Conservation (phyloP, 2,329 filamentous ascomycete species). For the Cladosporium sphaerospermum region DNA sequence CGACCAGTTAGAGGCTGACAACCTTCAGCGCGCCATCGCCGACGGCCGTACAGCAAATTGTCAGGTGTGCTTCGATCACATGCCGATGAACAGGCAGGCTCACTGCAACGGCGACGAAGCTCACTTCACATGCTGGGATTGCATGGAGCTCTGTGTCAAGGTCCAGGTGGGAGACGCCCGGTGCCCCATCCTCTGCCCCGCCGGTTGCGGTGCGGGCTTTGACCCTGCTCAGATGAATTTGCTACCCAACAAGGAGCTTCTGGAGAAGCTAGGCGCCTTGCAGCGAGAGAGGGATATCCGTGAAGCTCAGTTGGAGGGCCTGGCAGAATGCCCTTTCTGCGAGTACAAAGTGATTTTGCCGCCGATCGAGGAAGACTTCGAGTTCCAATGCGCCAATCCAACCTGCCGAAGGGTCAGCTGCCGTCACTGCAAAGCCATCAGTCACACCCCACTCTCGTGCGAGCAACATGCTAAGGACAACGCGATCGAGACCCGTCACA, state of each 20-base stretch:
- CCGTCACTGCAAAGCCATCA: slow-evolving; percentile 57
- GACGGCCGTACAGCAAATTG: slow-evolving; percentile 56
- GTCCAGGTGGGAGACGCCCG: slow-evolving; percentile 62
- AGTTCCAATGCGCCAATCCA: slow-evolving; percentile 65
- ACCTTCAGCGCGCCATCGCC: slow-evolving; percentile 28
- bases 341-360: slow-evolving; percentile 70
- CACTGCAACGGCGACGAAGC: slow-evolving; percentile 53
- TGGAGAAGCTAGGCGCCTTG: slow-evolving; percentile 60
- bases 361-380: slow-evolving; percentile 59
- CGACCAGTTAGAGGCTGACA: slow-evolving; percentile 30
- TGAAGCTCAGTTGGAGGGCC: slow-evolving; percentile 63
- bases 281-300: slow-evolving; percentile 65
- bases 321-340: slow-evolving; percentile 76
- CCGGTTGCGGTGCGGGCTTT: slow-evolving; percentile 60
- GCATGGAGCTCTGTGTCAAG: slow-evolving; percentile 60
- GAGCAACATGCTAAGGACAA: slow-evolving; percentile 57
- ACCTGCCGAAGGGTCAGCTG: slow-evolving; percentile 53
- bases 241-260: slow-evolving; percentile 54
- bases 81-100: slow-evolving; percentile 60
- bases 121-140: slow-evolving; percentile 67
- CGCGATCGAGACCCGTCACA: slow-evolving; percentile 55
- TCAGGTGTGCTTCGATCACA: slow-evolving; percentile 60
- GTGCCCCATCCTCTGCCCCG: slow-evolving; percentile 60
- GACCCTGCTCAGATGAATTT: slow-evolving; percentile 46
- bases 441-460: slow-evolving; percentile 68